Evolutionary conservation across 2,329 filamentous ascomycete species (phyloP), one percentile per base, ranked within the genome.

Genomic region (Phyllachora maydis): DNA sequence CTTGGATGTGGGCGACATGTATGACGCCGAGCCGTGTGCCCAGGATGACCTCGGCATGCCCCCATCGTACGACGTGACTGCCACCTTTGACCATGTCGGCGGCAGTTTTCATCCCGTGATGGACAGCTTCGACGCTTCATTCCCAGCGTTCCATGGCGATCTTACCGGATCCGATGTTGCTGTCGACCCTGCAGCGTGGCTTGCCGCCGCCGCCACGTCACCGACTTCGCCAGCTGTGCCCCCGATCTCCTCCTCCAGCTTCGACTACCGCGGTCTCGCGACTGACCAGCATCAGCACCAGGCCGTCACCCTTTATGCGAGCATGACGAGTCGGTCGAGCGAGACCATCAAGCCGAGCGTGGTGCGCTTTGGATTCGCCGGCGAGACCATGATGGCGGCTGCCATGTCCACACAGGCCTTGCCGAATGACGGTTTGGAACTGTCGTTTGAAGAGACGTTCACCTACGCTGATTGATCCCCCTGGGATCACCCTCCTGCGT

Each of bases 161-260:
- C 26, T 37, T 14, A 23, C 18, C 18, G 20, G 22, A 17, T 23
- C 20, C 4, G 29, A 11, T 10, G 19, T 27, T 17, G 28, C 31
- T 18, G n/a, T n/a, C n/a, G n/a, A n/a, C 22, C 23, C 11, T 18
- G 27, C 11, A 20, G 32, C 18, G 34, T 30, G 14, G 13, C 24
- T n/a, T n/a, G n/a, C n/a, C n/a, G n/a, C n/a, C n/a, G n/a, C n/a
- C n/a, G n/a, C n/a, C n/a, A n/a, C 6, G 17, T 25, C 15, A 15
- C 28, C 8, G 11, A 21, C 13, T 10, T 32, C 8, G 26, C 26
- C 7, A 29, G 26, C 18, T n/a, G n/a, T n/a, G n/a, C 19, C 35
- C 10, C 35, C 35, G 14, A 35, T 41, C 19, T 38, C 39, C 3
- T 39, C 40, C 4, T 32, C 39, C 6, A 30, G 27, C 8, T 42